A percentile compares a stretch with the other conserved stretches of the same genome.
Evolutionary conservation across 352 stramenopile species (phyloP).

Genomic region (Phytophthora niederhauseri): DNA sequence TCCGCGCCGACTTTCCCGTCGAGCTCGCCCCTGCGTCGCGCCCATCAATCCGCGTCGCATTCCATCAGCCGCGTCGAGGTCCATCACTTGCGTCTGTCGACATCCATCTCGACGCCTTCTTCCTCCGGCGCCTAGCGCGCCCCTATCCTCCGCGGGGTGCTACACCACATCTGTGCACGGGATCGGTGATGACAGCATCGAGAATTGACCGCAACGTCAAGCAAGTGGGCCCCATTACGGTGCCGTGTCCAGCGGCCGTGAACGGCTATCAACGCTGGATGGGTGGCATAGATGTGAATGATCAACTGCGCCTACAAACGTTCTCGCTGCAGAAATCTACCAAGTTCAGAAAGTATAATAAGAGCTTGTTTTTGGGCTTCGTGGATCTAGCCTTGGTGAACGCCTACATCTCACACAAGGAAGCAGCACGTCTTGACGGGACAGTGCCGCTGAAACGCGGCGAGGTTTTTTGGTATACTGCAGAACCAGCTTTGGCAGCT

Average conservation of each 20-base stretch:
- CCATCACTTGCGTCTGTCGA: too few relatives aligned
- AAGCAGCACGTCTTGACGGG: neutral
- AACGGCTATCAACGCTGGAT: slow-evolving; percentile 37
- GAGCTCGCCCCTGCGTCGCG: too few relatives aligned
- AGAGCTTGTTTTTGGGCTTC: neutral
- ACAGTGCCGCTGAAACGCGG: neutral
- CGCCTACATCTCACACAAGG: neutral
- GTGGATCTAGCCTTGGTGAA: neutral
- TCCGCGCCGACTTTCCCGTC: too few relatives aligned
- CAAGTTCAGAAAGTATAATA: neutral
- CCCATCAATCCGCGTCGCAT: too few relatives aligned
- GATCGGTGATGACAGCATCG: slow-evolving; percentile 4
- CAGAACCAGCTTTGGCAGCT: slow-evolving; percentile 6
- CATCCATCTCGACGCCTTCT: too few relatives aligned
- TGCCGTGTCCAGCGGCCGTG: slow-evolving; percentile 20
- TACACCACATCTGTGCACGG: slow-evolving; percentile 33
- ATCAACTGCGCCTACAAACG: slow-evolving; percentile 25
- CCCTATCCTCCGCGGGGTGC: too few relatives aligned
- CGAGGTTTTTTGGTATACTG: neutral
- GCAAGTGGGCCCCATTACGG: neutral
- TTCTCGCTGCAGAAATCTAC: slow-evolving; percentile 26
- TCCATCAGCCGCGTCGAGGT: too few relatives aligned
- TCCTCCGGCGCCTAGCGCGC: too few relatives aligned
- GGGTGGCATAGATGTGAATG: slow-evolving; percentile 28
- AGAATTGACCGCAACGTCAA: slow-evolving; percentile 24